Percentiles rank a stretch among this genome's conserved stretches.
Evolutionary conservation across 2,329 filamentous ascomycete species (phyloP).

Genomic region (Amauroascus verrucosus): DNA sequence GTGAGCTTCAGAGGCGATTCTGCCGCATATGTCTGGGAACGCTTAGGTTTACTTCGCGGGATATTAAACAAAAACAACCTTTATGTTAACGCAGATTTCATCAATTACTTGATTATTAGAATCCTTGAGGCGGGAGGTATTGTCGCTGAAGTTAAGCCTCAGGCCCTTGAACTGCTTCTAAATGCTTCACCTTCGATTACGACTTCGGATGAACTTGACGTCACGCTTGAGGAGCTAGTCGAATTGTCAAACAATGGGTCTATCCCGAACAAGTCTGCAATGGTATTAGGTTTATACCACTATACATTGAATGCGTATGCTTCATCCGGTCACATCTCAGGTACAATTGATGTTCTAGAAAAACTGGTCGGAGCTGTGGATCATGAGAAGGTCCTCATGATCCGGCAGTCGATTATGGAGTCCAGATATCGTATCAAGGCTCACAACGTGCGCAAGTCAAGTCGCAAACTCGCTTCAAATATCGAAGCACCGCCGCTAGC

Average conservation of each 20-base stretch:
- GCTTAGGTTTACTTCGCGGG: conserved; percentile 30
- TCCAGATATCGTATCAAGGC: conserved; percentile 11
- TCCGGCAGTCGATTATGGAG: conserved; percentile 11
- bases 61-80: conserved; percentile 20
- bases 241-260: not conserved
- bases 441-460: conserved; percentile 8
- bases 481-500: not conserved
- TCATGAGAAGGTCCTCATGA: conserved; percentile 1
- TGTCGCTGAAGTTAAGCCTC: conserved; percentile 37
- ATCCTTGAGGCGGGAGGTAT: conserved; percentile 43
- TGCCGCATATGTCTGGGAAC: conserved; percentile 29
- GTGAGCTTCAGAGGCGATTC: conserved; percentile 26
- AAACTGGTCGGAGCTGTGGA: conserved; percentile 12
- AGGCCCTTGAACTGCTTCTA: conserved; percentile 34
- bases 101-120: conserved; percentile 38
- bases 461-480: not conserved
- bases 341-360: conserved; percentile 13
- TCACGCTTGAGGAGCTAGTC: not conserved
- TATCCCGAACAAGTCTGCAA: conserved; percentile 8
- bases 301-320: conserved; percentile 17
- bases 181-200: conserved; percentile 17
- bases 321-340: conserved; percentile 10
- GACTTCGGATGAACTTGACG: not conserved
- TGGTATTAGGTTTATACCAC: conserved; percentile 16
- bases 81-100: conserved; percentile 23